Conservation (phyloP, 2,329 filamentous ascomycete species). For the Lasiodiplodia sp. region DNA sequence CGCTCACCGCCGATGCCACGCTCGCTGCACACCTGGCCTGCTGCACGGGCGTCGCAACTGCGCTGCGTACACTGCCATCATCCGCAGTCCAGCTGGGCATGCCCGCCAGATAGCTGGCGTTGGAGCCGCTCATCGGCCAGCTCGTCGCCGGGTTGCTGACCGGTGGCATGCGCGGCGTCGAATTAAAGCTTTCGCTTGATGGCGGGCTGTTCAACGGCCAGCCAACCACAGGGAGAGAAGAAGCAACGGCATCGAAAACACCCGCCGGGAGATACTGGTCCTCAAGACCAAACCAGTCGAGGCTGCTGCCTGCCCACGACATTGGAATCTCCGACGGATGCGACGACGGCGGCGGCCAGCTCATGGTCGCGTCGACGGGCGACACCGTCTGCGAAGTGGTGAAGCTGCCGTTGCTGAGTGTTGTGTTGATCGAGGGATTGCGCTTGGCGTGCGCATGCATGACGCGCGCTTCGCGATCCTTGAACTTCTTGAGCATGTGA, state of each 20-base stretch:
- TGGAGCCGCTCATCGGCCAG: constrained; percentile 27
- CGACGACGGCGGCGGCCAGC: constrained; percentile 22
- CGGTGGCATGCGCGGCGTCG: constrained; percentile 28
- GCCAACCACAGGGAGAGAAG: constrained; percentile 26
- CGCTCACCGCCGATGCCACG: constrained; percentile 21
- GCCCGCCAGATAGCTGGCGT: constrained; percentile 24
- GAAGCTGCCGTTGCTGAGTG: constrained; percentile 23
- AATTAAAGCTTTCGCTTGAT: constrained; percentile 30
- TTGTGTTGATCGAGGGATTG: constrained; percentile 28
- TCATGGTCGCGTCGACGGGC: constrained; percentile 15
- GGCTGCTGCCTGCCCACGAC: constrained; percentile 27
- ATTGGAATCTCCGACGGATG: constrained; percentile 20
- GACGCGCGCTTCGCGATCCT: constrained; percentile 29
- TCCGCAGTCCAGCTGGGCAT: constrained; percentile 28
- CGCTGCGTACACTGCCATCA: constrained; percentile 17
- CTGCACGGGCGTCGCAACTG: constrained; percentile 23
- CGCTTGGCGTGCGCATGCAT: constrained; percentile 26
- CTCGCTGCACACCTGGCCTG: constrained; percentile 19
- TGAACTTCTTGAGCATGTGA: constrained; percentile 43
- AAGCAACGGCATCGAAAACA: constrained; percentile 27
- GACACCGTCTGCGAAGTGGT: constrained; percentile 8
- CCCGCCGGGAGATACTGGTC: constrained; percentile 29
- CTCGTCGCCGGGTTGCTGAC: constrained; percentile 21
- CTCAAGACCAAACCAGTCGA: constrained; percentile 29
- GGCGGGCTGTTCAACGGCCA: constrained; percentile 29